A percentile compares a stretch with the other conserved stretches of the same genome.
phyloP scores from a whole-genome alignment of 805 yeast genomes.

The Wickerhamiella sorbophila region DNA sequence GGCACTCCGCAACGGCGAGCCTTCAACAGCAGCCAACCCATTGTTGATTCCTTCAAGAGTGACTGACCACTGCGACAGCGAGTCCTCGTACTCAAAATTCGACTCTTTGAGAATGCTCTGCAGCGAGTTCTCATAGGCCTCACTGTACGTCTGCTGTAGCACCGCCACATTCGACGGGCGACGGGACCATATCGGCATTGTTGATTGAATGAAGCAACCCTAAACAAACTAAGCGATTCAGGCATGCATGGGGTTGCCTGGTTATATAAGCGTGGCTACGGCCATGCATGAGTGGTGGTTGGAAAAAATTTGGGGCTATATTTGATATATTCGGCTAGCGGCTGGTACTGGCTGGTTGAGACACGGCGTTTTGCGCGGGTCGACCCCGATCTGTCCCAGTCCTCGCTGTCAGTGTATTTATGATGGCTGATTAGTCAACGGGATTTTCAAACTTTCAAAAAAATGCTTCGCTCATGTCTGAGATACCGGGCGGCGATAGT shows the following conservation, averaged over 20 bases:
- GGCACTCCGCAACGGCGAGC: constrained; percentile 22
- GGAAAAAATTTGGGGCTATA: no score
- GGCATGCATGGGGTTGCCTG: no score
- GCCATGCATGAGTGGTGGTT: no score
- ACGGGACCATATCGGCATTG: constrained; percentile 15
- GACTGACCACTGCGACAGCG: constrained; percentile 26
- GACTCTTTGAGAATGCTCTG: constrained; percentile 29
- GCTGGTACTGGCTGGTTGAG: no score
- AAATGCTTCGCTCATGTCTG: neutral
- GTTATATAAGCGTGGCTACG: no score
- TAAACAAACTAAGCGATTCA: neutral
- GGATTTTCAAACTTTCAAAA: no score
- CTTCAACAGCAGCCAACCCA: constrained; percentile 22
- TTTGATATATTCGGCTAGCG: no score
- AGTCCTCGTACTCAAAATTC: constrained; percentile 23
- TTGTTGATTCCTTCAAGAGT: constrained; percentile 24
- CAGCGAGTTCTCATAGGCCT: constrained; percentile 29
- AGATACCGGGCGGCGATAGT: neutral
- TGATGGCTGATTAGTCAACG: no score
- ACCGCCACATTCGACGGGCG: constrained; percentile 14
- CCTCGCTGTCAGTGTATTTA: no score
- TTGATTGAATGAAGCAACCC: neutral
- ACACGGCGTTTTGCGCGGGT: no score
- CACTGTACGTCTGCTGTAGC: constrained; percentile 28
- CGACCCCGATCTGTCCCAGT: no score